phyloP scores from a whole-genome alignment of 768 basidiomycete species.

The Psilocybe cyanescens region DNA sequence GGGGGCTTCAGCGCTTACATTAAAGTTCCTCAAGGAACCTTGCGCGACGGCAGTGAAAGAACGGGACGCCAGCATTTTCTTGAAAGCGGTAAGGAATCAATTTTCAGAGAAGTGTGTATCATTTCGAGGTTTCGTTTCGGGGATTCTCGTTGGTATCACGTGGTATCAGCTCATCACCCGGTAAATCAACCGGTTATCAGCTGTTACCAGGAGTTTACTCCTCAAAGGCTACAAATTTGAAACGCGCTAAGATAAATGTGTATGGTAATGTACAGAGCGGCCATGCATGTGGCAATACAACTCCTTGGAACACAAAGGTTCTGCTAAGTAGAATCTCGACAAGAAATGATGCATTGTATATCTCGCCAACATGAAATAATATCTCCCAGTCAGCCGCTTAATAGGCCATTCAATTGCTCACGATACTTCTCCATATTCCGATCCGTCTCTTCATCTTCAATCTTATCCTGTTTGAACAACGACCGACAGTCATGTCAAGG shows the following conservation, averaged over 20 bases:
- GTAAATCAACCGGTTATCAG: neutral
- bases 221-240: neutral
- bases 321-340: neutral
- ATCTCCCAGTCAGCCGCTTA: conserved; percentile 54
- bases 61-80: conserved; percentile 63
- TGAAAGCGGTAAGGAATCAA: conserved; percentile 25
- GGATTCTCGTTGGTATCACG: conserved; percentile 11
- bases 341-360: neutral
- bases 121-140: conserved; percentile 4
- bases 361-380: neutral
- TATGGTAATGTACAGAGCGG: conserved; percentile 4
- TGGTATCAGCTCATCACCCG: conserved; percentile 7
- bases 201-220: neutral
- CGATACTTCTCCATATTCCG: conserved; percentile 90
- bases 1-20: conserved; percentile 39
- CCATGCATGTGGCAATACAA: neutral
- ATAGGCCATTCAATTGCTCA: conserved; percentile 83
- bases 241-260: neutral
- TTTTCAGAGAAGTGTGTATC: conserved; percentile 10
- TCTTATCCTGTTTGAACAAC: conserved; percentile 56
- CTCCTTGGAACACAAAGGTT: conserved; percentile 4
- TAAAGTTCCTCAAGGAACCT: conserved; percentile 49
- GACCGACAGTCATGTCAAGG: conserved; percentile 1
- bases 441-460: conserved; percentile 84
- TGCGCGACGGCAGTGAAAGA: conserved; percentile 60